A percentile compares a stretch with the other conserved stretches of the same genome.
Conservation (phyloP, 208 protist genomes). For the Trypanosoma conorhini region DNA sequence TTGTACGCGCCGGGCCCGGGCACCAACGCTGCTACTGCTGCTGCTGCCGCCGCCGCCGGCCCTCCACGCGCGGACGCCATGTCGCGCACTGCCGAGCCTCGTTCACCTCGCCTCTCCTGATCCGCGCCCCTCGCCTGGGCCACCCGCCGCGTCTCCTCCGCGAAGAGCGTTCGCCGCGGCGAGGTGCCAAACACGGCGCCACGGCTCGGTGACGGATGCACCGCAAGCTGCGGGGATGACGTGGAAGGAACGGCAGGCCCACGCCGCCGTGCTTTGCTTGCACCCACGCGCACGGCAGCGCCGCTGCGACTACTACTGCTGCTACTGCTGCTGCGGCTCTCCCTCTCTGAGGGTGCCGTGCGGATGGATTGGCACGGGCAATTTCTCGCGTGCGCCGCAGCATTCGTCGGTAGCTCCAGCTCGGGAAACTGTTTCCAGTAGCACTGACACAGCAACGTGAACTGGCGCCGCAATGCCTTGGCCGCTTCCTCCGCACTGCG, state of each 20-base stretch:
- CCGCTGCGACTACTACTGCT: neutral
- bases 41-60: neutral
- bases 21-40: too few species aligned
- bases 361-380: constrained; percentile 57
- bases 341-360: constrained; percentile 10
- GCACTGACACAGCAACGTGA: constrained; percentile 28
- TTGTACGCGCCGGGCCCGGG: constrained; percentile 74
- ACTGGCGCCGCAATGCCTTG: constrained; percentile 13
- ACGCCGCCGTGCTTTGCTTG: neutral
- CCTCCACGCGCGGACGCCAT: constrained; percentile 1
- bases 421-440: constrained; percentile 37
- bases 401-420: constrained; percentile 67
- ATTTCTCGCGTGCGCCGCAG: constrained; percentile 54
- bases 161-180: constrained; percentile 35
- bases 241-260: neutral
- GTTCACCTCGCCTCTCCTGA: neutral
- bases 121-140: neutral
- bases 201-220: neutral
- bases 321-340: neutral
- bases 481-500: constrained; percentile 5
- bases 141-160: neutral
- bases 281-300: neutral
- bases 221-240: constrained; percentile 1
- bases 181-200: constrained; percentile 46
- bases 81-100: neutral